Percentiles rank a stretch among this genome's conserved stretches.
These are phyloP conservation scores for Leccinum angustisporum DNA, from an alignment of 1,284 basidiomycete genomes.

Conservation along the genomic window DNA sequence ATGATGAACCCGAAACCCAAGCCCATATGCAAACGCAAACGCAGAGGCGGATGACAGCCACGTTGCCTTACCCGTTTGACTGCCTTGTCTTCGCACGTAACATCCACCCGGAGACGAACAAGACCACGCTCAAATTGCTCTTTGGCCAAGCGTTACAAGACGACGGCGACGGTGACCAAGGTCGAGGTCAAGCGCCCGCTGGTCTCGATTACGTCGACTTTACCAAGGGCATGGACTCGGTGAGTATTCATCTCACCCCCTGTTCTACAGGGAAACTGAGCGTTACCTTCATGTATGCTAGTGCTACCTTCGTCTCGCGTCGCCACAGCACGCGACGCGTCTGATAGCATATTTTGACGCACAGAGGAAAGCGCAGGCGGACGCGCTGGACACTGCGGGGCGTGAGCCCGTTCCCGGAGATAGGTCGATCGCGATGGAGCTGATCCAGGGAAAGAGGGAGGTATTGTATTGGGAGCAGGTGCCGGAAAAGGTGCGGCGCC, in stretches of 20 bases:
- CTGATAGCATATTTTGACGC: constrained; percentile 48
- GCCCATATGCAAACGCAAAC: background rate
- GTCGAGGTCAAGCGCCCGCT: background rate
- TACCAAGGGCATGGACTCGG: constrained; percentile 71
- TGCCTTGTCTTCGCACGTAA: constrained; percentile 71
- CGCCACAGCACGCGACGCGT: constrained; percentile 44
- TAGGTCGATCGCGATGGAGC: constrained; percentile 47
- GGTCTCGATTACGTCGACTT: constrained; percentile 76
- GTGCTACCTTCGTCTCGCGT: constrained; percentile 72
- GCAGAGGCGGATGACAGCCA: constrained; percentile 24
- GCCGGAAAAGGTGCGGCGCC: constrained; percentile 63
- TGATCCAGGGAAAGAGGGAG: constrained; percentile 62
- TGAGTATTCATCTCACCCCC: constrained; percentile 32
- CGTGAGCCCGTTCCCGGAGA: constrained; percentile 13
- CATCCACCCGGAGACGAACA: constrained; percentile 71
- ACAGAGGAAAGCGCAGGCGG: constrained; percentile 40
- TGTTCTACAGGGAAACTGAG: background rate
- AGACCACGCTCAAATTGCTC: constrained; percentile 66
- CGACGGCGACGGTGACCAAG: constrained; percentile 7
- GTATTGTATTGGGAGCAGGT: constrained; percentile 77
- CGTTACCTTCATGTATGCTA: constrained; percentile 26
- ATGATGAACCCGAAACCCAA: background rate
- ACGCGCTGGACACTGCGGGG: constrained; percentile 51
- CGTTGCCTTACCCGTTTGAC: constrained; percentile 53
- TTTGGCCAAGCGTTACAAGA: constrained; percentile 46